phyloP scores from a whole-genome alignment of 495 filamentous ascomycete species.

The Penicillium herquei region DNA sequence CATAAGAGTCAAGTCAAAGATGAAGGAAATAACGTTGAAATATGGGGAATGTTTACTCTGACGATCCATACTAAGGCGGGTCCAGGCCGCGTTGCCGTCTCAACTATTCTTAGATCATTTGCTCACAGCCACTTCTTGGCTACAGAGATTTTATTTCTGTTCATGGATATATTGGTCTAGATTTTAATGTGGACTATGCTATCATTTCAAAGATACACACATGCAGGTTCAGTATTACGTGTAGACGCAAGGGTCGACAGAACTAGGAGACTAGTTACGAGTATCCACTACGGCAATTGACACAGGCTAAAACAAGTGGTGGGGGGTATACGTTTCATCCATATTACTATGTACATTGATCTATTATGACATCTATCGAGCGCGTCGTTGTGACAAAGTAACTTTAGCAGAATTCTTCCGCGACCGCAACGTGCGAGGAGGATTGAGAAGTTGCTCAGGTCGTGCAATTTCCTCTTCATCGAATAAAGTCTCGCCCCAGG shows the following conservation, averaged over 20 bases:
- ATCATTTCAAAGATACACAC: no score
- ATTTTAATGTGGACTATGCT: neutral
- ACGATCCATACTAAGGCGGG: slow-evolving; percentile 16
- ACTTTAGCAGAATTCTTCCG: slow-evolving; percentile 1
- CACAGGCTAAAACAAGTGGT: no score
- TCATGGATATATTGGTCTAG: neutral
- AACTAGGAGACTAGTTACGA: no score
- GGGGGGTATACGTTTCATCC: no score
- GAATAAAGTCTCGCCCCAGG: slow-evolving; percentile 37
- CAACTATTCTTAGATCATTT: slow-evolving; percentile 36
- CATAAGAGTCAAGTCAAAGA: neutral
- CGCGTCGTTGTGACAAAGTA: neutral
- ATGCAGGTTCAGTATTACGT: no score
- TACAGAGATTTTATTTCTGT: neutral
- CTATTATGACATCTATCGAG: neutral
- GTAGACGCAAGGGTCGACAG: no score
- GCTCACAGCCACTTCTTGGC: neutral
- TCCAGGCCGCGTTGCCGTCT: slow-evolving; percentile 37
- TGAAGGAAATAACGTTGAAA: slow-evolving; percentile 6
- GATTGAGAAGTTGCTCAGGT: slow-evolving; percentile 24
- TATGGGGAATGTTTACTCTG: slow-evolving; percentile 18
- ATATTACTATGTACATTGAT: neutral
- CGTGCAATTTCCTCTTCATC: slow-evolving; percentile 13
- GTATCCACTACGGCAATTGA: no score
- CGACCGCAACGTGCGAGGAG: slow-evolving; percentile 8